phyloP scores from a whole-genome alignment of 2,329 filamentous ascomycete genomes.

The Hypomyces rosellus region DNA sequence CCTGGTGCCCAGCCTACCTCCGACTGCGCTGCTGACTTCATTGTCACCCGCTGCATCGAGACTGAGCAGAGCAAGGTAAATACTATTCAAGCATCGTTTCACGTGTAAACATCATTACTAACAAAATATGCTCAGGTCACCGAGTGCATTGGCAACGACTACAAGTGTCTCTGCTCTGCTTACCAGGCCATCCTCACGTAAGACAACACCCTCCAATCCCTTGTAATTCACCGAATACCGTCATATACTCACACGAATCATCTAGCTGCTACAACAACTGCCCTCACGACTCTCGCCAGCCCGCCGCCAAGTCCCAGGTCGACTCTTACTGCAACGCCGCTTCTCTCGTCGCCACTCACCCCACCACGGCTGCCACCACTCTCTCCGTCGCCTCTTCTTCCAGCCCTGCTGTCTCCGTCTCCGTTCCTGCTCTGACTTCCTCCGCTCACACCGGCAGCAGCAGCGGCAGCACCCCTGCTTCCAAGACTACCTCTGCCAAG shows the following conservation, averaged over 20 bases:
- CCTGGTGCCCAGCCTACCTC: slow-evolving; percentile 24
- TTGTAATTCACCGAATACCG: not conserved
- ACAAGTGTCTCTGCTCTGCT: slow-evolving; percentile 40
- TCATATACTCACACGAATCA: slow-evolving; percentile 8
- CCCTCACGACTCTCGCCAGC: slow-evolving; percentile 39
- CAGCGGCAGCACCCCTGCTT: slow-evolving; percentile 12
- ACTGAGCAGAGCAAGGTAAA: slow-evolving; percentile 34
- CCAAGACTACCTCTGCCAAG: slow-evolving; percentile 20
- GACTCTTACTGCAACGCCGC: slow-evolving; percentile 41
- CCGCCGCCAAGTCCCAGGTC: slow-evolving; percentile 31
- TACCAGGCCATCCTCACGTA: slow-evolving; percentile 42
- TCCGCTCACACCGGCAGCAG: slow-evolving; percentile 13
- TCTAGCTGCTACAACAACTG: slow-evolving; percentile 51
- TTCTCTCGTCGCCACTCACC: slow-evolving; percentile 34
- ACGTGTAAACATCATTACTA: not conserved
- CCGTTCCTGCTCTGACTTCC: slow-evolving; percentile 15
- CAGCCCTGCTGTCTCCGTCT: slow-evolving; percentile 14
- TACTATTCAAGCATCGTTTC: not conserved
- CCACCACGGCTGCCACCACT: slow-evolving; percentile 20
- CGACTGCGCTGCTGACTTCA: slow-evolving; percentile 40
- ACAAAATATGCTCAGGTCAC: slow-evolving; percentile 21
- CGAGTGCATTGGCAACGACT: slow-evolving; percentile 35
- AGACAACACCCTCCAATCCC: slow-evolving; percentile 17
- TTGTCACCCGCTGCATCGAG: slow-evolving; percentile 39
- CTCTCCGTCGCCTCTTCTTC: slow-evolving; percentile 16